Base-by-base conservation (phyloP, 2,329 filamentous ascomycete species). In the Talaromyces sp. region DNA sequence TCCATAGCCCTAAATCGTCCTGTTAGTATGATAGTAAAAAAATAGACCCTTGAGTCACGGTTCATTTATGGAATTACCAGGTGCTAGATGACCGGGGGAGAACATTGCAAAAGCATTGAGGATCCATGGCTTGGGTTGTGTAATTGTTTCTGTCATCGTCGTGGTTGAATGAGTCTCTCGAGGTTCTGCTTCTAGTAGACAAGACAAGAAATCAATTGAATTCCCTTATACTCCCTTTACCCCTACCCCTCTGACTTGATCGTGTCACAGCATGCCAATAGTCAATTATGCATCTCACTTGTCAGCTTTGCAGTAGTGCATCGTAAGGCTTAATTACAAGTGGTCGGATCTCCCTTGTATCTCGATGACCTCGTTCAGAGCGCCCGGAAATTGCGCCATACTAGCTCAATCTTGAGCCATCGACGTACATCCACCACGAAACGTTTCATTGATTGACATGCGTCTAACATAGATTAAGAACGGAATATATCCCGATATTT, bases 91-190 rank as follows among this genome's bases (percentile, higher is more conserved):
- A 2, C 75, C 74, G n/a, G 79, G 79, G 1, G 78, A 75, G 52
- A 79, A 75, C 79, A 81, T 81, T 2, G 77, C 77, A 63, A 81
- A 81, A 16, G 79, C 79, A 66, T 81, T 81, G 72, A 81, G 76
- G 28, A 64, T 64, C 56, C 56, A 60, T 54, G 50, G 50, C 31
- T 54, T 54, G 4, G 46, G 58, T 23, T 58, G 61, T 23, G 39
- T 12, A 12, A 58, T 61, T 31, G 39, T 12, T 31, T 58, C 61
- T 54, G 62, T 42, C 62, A 63, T 63, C 18, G 55, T 63, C 25
- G 25, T 31, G 16, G 25, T 33, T 33, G 48, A 18, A 33, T 33
- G 9, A n/a, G 44, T 21, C 28, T 52, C n/a, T 21, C 16, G 6
- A 4, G 7, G 12, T 12, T 33, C 12, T n/a, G 16, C 48, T 18